A percentile compares a stretch with the other conserved stretches of the same genome.
These are phyloP conservation scores for Komagataella mondaviorum DNA, from an alignment of 805 yeast species.

Conservation along the genomic window DNA sequence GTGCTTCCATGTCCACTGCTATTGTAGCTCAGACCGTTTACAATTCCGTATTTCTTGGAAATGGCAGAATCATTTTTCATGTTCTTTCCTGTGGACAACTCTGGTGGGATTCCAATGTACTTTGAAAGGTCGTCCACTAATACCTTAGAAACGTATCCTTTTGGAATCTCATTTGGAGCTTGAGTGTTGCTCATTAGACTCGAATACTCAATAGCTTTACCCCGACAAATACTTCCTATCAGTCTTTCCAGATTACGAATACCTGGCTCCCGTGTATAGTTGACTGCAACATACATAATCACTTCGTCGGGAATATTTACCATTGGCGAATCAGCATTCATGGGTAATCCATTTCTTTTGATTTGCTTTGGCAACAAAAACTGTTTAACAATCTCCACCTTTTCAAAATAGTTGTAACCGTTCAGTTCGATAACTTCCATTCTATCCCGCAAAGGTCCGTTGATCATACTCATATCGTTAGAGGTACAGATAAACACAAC, in stretches of 20 bases:
- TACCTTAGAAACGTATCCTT: conserved; percentile 25
- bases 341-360: conserved; percentile 46
- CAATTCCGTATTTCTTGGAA: conserved; percentile 55
- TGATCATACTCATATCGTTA: conserved; percentile 55
- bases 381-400: conserved; percentile 52
- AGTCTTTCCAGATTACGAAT: conserved; percentile 69
- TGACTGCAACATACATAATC: conserved; percentile 46
- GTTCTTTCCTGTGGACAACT: conserved; percentile 20
- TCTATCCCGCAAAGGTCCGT: conserved; percentile 70
- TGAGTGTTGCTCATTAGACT: conserved; percentile 14
- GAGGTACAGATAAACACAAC: conserved; percentile 80
- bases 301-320: conserved; percentile 38
- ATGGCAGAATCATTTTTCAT: conserved; percentile 28
- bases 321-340: conserved; percentile 11
- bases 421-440: conserved; percentile 70
- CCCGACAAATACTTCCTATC: conserved; percentile 66
- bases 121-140: conserved; percentile 43
- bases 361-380: conserved; percentile 70
- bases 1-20: conserved; percentile 80
- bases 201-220: conserved; percentile 63
- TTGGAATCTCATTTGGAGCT: conserved; percentile 10
- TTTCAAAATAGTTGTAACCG: conserved; percentile 74
- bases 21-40: conserved; percentile 80
- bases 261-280: conserved; percentile 78
- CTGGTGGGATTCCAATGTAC: conserved; percentile 48